Evolutionary conservation across 129 eudicot species (phyloP), one percentile per base, ranked within the genome.

Genomic region (Silybum marianum): DNA sequence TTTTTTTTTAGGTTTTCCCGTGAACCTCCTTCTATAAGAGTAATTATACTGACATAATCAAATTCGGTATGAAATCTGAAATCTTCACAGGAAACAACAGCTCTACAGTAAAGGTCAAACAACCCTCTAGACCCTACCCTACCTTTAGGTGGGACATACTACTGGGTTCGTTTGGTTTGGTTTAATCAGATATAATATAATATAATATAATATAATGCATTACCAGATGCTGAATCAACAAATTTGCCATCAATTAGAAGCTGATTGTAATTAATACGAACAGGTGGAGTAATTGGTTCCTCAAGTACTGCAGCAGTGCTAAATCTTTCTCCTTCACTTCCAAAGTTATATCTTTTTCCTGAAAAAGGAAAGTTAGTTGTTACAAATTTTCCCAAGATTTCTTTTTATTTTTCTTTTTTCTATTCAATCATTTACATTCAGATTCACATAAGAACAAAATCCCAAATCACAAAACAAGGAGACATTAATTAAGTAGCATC

Each of bases 151-250:
- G 19, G 19, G 19, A 42, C 13, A 42, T 9, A 42, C 14, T 2
- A n/a, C n/a, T n/a, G n/a, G 14, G 48, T 10, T 42, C 13, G 13
- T 9, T 42, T 0, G 48, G 48, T 42, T 42, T 42, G 14, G 48
- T 42, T 42, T n/a, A n/a, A n/a, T n/a, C n/a, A n/a, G n/a, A n/a
- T 28, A 28, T 28, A 28, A 28, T 28, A 28, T 42, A 42, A 40
- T 40, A 11, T 8, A 9, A 40, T 11, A 42, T 42, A 42, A 54
- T 13, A 54, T 4, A 19, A 54, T 54, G 8, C 26, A 81, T 66
- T 79, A 89, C 94, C 91, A 11, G 94, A 88, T 48, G 90, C 91
- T 11, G 94, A 77, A 86, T 90, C 91, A 23, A 90, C 91, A 82
- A 90, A 90, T 42, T 90, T 79, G 12, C 94, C 94, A 79, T 88